phyloP scores from a whole-genome alignment of 2,329 filamentous ascomycete genomes.

The Aspergillus fumigatus region DNA sequence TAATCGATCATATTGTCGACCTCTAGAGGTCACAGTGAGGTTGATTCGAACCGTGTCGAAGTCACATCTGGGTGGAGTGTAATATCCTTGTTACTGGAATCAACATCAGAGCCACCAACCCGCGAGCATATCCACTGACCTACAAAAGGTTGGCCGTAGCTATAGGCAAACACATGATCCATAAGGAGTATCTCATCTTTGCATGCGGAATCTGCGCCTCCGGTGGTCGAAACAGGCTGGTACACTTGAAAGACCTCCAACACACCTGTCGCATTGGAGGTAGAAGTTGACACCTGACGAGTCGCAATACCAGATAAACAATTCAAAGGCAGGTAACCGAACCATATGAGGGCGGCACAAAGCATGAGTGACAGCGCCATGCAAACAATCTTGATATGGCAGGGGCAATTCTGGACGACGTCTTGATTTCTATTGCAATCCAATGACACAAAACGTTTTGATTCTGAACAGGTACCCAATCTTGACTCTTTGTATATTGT shows the following conservation, averaged over 20 bases:
- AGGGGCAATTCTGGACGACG: not conserved
- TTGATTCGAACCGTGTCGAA: conserved; percentile 75
- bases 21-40: conserved; percentile 66
- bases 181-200: conserved; percentile 54
- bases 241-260: conserved; percentile 67
- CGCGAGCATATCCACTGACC: conserved; percentile 45
- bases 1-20: conserved; percentile 71
- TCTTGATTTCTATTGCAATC: not conserved
- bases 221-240: conserved; percentile 57
- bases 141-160: conserved; percentile 69
- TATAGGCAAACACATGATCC: conserved; percentile 65
- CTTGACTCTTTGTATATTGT: not conserved
- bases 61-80: conserved; percentile 61
- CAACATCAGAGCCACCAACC: not conserved
- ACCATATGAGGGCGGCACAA: not conserved
- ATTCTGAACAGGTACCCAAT: not conserved
- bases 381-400: not conserved
- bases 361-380: not conserved
- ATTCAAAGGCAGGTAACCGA: not conserved
- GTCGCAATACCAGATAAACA: not conserved
- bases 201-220: conserved; percentile 16
- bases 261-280: conserved; percentile 8
- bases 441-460: not conserved
- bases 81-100: conserved; percentile 42
- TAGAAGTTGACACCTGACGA: not conserved